Conservation (phyloP, 345 rosid species). For the Eucalyptus marginata region DNA sequence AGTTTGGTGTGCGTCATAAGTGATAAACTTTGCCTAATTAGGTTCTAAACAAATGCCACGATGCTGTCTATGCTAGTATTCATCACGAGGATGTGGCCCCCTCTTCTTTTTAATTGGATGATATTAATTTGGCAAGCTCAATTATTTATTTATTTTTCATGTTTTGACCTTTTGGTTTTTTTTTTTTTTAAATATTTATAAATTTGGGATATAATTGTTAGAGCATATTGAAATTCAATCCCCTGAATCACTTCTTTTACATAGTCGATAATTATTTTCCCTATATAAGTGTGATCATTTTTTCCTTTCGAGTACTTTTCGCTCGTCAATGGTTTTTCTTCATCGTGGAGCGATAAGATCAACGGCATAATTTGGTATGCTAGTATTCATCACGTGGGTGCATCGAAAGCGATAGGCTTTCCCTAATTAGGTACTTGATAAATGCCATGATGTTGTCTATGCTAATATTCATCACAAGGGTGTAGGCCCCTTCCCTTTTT, state of each 20-base stretch:
- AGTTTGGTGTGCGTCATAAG: too few species aligned
- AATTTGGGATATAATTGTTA: neutral
- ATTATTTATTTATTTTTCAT: rapidly evolving
- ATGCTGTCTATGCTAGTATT: too few species aligned
- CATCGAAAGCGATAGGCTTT: neutral
- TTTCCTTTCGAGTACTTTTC: neutral
- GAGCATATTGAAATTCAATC: neutral
- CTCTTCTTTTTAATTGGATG: neutral
- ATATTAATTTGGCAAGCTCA: neutral
- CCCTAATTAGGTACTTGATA: neutral
- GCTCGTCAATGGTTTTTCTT: neutral
- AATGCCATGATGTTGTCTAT: neutral
- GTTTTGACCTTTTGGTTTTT: neutral
- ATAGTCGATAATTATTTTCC: neutral
- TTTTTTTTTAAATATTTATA: rapidly evolving
- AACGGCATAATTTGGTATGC: neutral
- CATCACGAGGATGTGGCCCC: too few species aligned
- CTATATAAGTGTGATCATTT: neutral
- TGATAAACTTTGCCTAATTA: too few species aligned
- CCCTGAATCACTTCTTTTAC: neutral
- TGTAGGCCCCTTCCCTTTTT: too few species aligned
- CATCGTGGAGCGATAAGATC: neutral
- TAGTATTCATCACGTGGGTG: neutral
- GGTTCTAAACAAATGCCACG: too few species aligned
- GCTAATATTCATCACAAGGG: too few species aligned